phyloP scores from a whole-genome alignment of 1,284 basidiomycete genomes.

The Cystobasidium slooffiae region DNA sequence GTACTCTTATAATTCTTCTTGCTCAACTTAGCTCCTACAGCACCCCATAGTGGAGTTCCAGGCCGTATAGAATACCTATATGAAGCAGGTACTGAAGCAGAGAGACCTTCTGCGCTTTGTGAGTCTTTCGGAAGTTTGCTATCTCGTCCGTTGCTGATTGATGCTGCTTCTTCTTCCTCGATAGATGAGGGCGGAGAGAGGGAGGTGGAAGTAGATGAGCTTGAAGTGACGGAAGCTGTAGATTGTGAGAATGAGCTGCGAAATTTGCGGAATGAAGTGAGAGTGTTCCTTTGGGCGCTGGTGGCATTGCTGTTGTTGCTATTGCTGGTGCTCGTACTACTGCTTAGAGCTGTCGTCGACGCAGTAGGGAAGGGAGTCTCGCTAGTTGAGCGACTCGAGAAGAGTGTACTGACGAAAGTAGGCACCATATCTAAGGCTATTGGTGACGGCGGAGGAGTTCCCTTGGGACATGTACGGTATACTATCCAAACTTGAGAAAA shows the following conservation, averaged over 20 bases:
- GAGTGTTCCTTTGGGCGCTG: not conserved
- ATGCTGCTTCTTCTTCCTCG: not conserved
- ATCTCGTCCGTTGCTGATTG: too few relatives aligned
- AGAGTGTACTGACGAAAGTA: conserved; percentile 4
- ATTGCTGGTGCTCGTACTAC: not conserved
- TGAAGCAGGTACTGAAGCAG: conserved; percentile 16
- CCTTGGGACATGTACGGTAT: too few relatives aligned
- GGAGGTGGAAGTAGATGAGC: not conserved
- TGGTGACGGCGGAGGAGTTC: too few relatives aligned
- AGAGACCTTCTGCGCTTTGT: not conserved
- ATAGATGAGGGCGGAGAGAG: not conserved
- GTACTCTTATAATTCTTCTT: not conserved
- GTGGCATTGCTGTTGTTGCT: not conserved
- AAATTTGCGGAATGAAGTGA: conserved; percentile 13
- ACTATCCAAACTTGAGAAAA: too few relatives aligned
- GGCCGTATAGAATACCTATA: not conserved
- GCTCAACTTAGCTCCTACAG: not conserved
- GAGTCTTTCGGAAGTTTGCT: not conserved
- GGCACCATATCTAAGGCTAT: not conserved
- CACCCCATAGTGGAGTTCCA: conserved; percentile 3
- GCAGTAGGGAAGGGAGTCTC: not conserved
- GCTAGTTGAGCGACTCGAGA: not conserved
- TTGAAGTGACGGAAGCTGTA: too few relatives aligned
- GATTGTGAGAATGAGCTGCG: not conserved
- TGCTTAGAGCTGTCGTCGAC: not conserved